Evolutionary conservation across 176 grass and related monocot species (phyloP), one percentile per base, ranked within the genome.

Genomic region (Hordeum marinum): DNA sequence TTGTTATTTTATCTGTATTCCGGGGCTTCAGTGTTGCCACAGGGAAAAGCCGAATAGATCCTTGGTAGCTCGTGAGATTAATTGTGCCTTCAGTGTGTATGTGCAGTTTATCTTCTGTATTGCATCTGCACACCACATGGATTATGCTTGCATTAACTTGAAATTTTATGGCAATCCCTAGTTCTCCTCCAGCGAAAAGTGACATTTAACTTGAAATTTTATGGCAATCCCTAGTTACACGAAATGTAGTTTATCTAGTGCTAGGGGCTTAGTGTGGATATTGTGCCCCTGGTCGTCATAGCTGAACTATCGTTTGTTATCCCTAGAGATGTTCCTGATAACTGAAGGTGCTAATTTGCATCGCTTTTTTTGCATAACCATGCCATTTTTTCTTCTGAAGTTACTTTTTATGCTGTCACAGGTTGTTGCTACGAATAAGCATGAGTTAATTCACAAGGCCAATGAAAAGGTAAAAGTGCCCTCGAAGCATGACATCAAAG

Each of bases 391-490:
- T 8, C 69, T 45, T 54, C 21, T 72, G 32, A 73, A 71, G 63
- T 32, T 72, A 36, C 66, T 82, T 65, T 89, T 84, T 9, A 31
- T 74, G 15, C 10, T 84, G 80, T 3, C 83, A 52, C 90, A 97
- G 94, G 83, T 59, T 63, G 80, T 64, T 75, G 68, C 68, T 73
- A 68, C 79, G 25, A 75, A 45, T 17, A 83, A 91, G 45, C 73
- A 43, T 65, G 85, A 91, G 48, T 91, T 94, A 40, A 85, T 97
- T 78, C 94, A 97, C 76, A 97, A 97, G 84, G 84, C 73, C 68
- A 68, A 85, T 87, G 86, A 81, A 69, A 91, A 94, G 94, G 94
- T 97, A 89, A 86, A 87, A 46, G 8, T 21, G 61, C 63, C 65
- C 31, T 11, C 24, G n/a, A 83, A 68, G 23, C 43, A 67, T 67